Evolutionary conservation across 495 filamentous ascomycete genomes (phyloP).

Genomic region (Daldinia concentrica): DNA sequence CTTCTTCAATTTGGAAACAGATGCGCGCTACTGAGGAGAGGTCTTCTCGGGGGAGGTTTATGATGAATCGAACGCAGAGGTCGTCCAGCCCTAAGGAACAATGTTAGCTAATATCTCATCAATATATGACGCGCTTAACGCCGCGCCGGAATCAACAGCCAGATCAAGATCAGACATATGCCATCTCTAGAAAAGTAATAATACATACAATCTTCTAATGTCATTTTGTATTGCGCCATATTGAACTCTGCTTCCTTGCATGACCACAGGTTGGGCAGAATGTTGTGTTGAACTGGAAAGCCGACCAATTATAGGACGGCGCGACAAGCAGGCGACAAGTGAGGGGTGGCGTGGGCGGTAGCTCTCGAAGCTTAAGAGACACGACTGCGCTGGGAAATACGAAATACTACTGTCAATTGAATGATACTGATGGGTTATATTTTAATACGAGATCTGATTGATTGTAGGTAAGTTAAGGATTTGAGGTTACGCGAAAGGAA

Average conservation of each 20-base stretch:
- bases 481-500: background rate
- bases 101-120: conserved; percentile 39
- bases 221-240: conserved; percentile 84
- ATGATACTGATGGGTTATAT: background rate
- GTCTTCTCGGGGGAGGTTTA: conserved; percentile 92
- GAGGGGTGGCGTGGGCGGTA: conserved; percentile 14
- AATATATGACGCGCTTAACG: conserved; percentile 10
- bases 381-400: background rate
- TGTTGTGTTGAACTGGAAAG: conserved; percentile 11
- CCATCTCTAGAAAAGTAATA: conserved; percentile 1
- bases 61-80: conserved; percentile 92
- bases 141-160: conserved; percentile 15
- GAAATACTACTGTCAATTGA: conserved; percentile 1
- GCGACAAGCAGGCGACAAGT: conserved; percentile 12
- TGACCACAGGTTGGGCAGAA: conserved; percentile 47
- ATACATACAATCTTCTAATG: conserved; percentile 85
- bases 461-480: background rate
- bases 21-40: conserved; percentile 89
- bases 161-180: background rate
- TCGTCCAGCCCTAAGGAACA: conserved; percentile 83
- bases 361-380: background rate
- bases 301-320: conserved; percentile 21
- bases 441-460: background rate
- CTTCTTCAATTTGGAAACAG: conserved; percentile 98
- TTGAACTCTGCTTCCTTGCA: conserved; percentile 58